Base-by-base conservation (phyloP, 192 early-diverging fungal genomes). In the Coemansia sp. region DNA sequence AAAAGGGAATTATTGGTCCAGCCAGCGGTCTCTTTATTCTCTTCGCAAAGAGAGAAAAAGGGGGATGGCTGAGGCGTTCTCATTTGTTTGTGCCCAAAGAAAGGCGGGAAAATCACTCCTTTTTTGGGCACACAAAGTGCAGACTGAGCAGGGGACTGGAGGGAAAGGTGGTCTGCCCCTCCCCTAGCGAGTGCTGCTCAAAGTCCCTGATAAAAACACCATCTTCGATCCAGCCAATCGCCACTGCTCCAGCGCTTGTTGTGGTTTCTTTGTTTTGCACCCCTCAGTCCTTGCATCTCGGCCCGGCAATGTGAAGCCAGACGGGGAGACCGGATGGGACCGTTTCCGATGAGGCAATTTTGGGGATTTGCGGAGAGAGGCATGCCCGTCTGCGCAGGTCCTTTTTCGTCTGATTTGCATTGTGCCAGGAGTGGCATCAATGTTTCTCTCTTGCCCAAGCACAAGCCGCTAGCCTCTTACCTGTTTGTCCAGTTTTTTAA, bases 271-370 rank as follows among this genome's bases (percentile, higher is more conserved):
- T 47, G 43, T 47, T 49, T 8, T 6, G 48, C n/a, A 8, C 19
- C 19, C 48, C 17, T 21, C 7, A 21, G 17, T 49, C 48, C 48
- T 47, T 17, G n/a, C 43, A n/a, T 17, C 43, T 47, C 15, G 14
- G 14, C 43, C n/a, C 43, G 15, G 17, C 48, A 49, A 17, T 59
- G 57, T 19, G 57, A 38, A 57, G 8, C 29, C 24, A 35, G 6
- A 19, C 24, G 53, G 53, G 24, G 27, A 32, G 57, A 59, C 57
- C 57, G 37, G 57, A 10, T 59, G 37, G 8, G 57, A 59, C 57
- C 57, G 38, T 59, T 59, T 59, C 57, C 57, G 37, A 41, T 43
- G 57, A 59, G 41, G 39, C 37, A 59, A 59, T 37, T 41, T 59
- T 19, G 38, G 57, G 38, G 57, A 59, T 59, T 59, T 59, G 37